Evolutionary conservation across 164 flowering plant species (phyloP), one percentile per base, ranked within the genome.

Genomic region (Akebia trifoliata): DNA sequence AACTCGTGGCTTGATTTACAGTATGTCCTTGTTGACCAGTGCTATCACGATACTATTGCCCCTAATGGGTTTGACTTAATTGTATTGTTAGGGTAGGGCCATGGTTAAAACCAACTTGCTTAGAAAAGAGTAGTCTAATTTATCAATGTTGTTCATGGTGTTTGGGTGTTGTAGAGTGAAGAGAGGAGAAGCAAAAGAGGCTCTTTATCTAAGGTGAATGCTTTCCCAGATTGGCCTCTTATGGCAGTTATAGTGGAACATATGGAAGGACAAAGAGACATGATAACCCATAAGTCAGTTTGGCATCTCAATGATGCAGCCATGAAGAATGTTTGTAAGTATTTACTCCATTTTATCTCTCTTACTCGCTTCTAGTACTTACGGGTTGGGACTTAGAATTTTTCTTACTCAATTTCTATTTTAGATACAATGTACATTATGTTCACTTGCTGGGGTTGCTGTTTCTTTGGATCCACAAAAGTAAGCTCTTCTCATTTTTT

Each of bases 401-500:
- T n/a, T 35, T 44, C 21, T 8, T 20, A 44, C 46, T 45, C 6
- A 29, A 37, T 36, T 63, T 18, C 40, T 37, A 14, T 60, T 61
- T 24, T 50, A 87, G 94, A 87, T 74, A 67, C 79, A 36, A 56
- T 78, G 15, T 91, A 91, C 78, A 85, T 85, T 60, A 88, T 88
- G 94, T 88, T 88, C 77, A 91, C 92, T 31, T 60, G 69, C 40
- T 91, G 98, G 96, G 96, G 95, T 24, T 86, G 96, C 38, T 74
- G 87, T 62, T 74, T 84, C 85, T 91, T 88, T 69, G 89, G 98
- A 50, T 69, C 96, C 59, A 76, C 75, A 39, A 91, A 91, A 71
- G 98, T 86, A 75, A 65, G 74, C 24, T 29, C 8, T 52, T 28
- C 18, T 34, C 34, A 47, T 43, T 31, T 34, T 2, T 45, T 34